Base-by-base conservation (phyloP, 2,329 filamentous ascomycete genomes). In the Diplocarpon mali region DNA sequence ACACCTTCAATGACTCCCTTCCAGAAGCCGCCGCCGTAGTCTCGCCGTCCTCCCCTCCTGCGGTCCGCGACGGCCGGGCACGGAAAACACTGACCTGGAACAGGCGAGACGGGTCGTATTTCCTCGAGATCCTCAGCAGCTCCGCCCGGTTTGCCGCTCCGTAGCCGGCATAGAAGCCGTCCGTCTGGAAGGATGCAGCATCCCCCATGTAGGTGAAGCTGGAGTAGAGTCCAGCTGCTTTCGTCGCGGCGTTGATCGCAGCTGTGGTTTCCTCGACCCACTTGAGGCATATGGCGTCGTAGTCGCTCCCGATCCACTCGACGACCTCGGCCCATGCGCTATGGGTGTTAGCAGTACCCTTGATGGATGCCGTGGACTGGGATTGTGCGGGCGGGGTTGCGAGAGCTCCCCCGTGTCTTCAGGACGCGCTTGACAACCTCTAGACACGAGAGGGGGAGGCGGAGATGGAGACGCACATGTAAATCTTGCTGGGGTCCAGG, bases 181-280 rank as follows among this genome's bases (percentile, higher is more conserved):
- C 38, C 2, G 16, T 34, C 20, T 43, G 40, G 15, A 43, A 43
- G 14, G 32, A 28, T n/a, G 40, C 40, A 10, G 40, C 24, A 5
- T 43, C 40, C 14, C 40, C 40, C 40, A 38, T 43, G 28, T 43
- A 43, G 15, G 28, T 15, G 5, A 37, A 43, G 13, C 14, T n/a
- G 9, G 24, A 15, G 15, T 37, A 43, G 27, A 43, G 13, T 4
- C 40, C 40, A 11, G 34, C 34, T 2, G 4, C n/a, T 3, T 31
- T 29, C 11, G 40, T 43, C 6, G 40, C 34, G 10, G 36, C 28
- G 10, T 38, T 37, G 40, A 43, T 43, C 9, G 20, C 20, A 24
- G 20, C 20, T 3, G 20, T 24, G 20, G 20, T 24, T 7, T 24
- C 20, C 4, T 7, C 13, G 4, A 27, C 34, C 15, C 27, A 43